These are phyloP conservation scores for Avicennia marina DNA, from an alignment of 257 asterid genomes.

Conservation along the genomic window DNA sequence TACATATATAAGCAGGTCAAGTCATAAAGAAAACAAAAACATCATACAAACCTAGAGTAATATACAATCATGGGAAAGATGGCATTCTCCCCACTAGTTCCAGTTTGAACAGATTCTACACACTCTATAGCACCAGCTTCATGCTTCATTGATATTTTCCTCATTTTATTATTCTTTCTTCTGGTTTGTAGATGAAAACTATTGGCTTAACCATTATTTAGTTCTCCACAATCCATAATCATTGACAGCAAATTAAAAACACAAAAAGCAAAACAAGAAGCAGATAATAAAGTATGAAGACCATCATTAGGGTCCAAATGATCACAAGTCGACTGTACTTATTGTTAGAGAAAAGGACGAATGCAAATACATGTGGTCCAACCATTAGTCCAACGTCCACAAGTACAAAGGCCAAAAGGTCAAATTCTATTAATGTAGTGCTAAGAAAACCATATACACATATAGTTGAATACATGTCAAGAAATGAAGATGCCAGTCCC, in stretches of 20 bases:
- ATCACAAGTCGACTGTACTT: neutral
- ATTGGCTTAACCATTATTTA: neutral
- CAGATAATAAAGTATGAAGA: neutral
- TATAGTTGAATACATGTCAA: too few species aligned
- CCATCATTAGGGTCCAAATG: neutral
- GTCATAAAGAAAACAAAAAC: too few species aligned
- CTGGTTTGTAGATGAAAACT: neutral
- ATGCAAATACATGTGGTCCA: neutral
- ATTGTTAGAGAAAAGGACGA: too few species aligned
- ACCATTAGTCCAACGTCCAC: too few species aligned
- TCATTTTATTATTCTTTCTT: neutral
- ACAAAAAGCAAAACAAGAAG: constrained; percentile 6
- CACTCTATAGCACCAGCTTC: constrained; percentile 9
- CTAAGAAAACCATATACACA: too few species aligned
- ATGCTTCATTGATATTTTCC: constrained; percentile 1
- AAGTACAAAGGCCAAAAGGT: too few species aligned
- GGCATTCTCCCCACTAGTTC: neutral
- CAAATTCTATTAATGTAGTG: too few species aligned
- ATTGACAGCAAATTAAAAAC: neutral
- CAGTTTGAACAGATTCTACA: too few species aligned
- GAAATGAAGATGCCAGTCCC: too few species aligned
- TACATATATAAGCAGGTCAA: neutral
- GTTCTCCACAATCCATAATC: constrained; percentile 6
- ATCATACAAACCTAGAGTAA: too few species aligned
- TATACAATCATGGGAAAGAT: too few species aligned